Base-by-base conservation (phyloP, 75 land plant species). In the Picea glauca region DNA sequence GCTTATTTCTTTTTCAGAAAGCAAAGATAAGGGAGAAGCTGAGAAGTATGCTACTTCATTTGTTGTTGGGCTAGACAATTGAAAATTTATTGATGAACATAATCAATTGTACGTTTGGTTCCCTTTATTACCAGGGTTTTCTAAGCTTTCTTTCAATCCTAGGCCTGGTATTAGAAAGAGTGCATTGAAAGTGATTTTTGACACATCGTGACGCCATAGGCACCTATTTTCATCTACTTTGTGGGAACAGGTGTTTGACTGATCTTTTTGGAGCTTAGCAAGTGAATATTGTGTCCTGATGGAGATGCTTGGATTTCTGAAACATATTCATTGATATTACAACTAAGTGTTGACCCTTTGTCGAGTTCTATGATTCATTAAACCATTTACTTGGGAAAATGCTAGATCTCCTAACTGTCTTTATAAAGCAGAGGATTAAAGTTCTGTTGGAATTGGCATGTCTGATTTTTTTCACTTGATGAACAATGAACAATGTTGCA, bases 171-270 rank as follows among this genome's bases (percentile, higher is more conserved):
- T 93, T 64, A 82, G 93, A 65, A 93, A 89, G 76, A 90, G 93
- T 81, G 83, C 95, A 58, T 61, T 93, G 74, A 86, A 93, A 81
- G 93, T 91, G 11, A 87, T 93, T 26, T 93, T 91, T 66, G 86
- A 93, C 82, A 92, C 90, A 62, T 64, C 90, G 18, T 86, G 86
- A 78, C 88, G 88, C 80, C 95, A 93, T 65, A 93, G 95, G 72
- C 93, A 91, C 78, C 90, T 89, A 12, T 93, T 93, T 73, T 89
- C 95, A 13, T 26, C 26, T 26, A 26, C 26, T 26, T 26, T 26
- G 26, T 26, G 26, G 26, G 26, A 26, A 26, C 26, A 65, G 61
- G 77, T 93, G 62, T 89, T 85, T 62, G 78, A 78, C 77, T 82
- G 58, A 85, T 85, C n/a, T 68, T 93, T 61, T 86, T 89, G 30